Evolutionary conservation across 2,329 filamentous ascomycete species (phyloP).

Genomic region (Fusarium guadeloupense): DNA sequence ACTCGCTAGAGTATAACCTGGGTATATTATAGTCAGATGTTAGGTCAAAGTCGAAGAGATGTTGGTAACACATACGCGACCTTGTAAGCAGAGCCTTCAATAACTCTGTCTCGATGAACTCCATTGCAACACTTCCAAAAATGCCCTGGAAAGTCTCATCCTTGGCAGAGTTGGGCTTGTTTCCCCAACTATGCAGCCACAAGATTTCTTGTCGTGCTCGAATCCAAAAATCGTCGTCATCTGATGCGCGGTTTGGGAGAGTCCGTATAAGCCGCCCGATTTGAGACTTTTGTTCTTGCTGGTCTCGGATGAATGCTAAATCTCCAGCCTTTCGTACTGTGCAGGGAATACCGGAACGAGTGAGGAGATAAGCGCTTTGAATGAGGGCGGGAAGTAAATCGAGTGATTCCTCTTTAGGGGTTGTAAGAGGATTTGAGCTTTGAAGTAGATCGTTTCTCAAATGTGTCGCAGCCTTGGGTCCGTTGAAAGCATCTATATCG

Average conservation of each 20-base stretch:
- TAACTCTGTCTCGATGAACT: conserved; percentile 75
- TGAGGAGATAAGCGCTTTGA: conserved; percentile 67
- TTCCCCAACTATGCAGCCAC: conserved; percentile 79
- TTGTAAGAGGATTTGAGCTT: conserved; percentile 71
- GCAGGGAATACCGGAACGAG: conserved; percentile 59
- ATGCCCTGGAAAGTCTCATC: conserved; percentile 65
- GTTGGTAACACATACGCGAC: conserved; percentile 57
- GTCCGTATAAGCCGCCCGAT: conserved; percentile 67
- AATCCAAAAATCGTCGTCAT: conserved; percentile 72
- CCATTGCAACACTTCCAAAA: conserved; percentile 67
- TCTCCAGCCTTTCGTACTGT: conserved; percentile 67
- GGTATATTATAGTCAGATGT: conserved; percentile 18
- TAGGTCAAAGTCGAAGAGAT: no score
- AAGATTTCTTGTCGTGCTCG: conserved; percentile 70
- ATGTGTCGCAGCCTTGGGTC: conserved; percentile 42
- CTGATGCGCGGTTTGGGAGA: conserved; percentile 58
- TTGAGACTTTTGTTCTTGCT: conserved; percentile 70
- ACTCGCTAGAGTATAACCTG: conserved; percentile 70
- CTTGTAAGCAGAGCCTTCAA: conserved; percentile 72
- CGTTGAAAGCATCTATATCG: conserved; percentile 33
- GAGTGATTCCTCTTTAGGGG: conserved; percentile 64
- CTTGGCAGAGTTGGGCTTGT: conserved; percentile 46
- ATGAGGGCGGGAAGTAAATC: conserved; percentile 70
- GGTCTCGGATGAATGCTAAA: conserved; percentile 70
- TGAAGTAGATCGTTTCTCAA: conserved; percentile 61